A percentile compares a stretch with the other conserved stretches of the same genome.
These are phyloP conservation scores for Trifolium fragiferum DNA, from an alignment of 306 rosid species.

Conservation along the genomic window DNA sequence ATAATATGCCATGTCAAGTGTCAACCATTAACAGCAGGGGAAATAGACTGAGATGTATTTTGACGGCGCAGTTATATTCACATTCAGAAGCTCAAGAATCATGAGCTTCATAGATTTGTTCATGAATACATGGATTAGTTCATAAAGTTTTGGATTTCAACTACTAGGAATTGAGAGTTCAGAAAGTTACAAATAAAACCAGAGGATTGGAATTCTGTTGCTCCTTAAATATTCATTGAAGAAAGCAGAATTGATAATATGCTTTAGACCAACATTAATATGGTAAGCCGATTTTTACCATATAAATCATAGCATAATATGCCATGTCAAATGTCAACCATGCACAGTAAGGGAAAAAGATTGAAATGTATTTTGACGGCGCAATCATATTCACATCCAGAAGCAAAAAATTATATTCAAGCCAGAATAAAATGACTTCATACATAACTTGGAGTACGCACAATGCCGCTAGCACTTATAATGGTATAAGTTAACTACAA, in stretches of 20 bases:
- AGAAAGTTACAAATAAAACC: background rate
- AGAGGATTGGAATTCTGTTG: too few species aligned
- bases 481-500: background rate
- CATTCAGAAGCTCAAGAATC: too few species aligned
- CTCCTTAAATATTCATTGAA: too few species aligned
- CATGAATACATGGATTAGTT: too few species aligned
- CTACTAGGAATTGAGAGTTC: background rate
- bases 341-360: background rate
- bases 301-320: background rate
- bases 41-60: too few species aligned
- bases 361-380: background rate
- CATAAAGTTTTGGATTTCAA: background rate
- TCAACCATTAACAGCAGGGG: background rate
- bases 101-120: too few species aligned
- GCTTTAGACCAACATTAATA: background rate
- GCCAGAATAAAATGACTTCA: conserved; percentile 7
- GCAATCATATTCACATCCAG: background rate
- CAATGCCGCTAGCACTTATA: background rate
- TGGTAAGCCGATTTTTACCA: background rate
- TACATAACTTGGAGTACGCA: background rate
- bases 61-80: too few species aligned
- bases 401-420: background rate
- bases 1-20: background rate
- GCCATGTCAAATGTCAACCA: background rate
- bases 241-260: too few species aligned